Conservation (phyloP, 2,329 filamentous ascomycete species). For the Anisogramma anomala region DNA sequence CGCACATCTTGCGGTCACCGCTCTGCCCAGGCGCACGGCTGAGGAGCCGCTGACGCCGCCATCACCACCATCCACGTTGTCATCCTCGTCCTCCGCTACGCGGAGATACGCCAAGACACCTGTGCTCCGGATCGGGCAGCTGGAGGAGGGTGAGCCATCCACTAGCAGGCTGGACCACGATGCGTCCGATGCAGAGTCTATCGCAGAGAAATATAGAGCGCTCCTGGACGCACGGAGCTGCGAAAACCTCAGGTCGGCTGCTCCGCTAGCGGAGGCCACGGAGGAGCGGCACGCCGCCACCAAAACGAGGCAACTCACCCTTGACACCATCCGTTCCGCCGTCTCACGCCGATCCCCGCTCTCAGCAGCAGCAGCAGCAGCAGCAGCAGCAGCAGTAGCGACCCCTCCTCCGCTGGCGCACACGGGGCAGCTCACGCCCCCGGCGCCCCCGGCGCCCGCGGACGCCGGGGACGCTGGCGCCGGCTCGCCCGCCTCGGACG, state of each 20-base stretch:
- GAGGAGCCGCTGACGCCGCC: constrained; percentile 14
- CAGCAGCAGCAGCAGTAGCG: constrained; percentile 8
- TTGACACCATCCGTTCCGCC: constrained; percentile 11
- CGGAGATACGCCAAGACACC: constrained; percentile 41
- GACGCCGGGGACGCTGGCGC: no score
- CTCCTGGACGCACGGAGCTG: constrained; percentile 30
- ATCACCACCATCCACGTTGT: constrained; percentile 15
- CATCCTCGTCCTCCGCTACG: constrained; percentile 21
- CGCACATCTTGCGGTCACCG: constrained; percentile 24
- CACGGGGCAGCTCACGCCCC: background rate
- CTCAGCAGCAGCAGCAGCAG: constrained; percentile 13
- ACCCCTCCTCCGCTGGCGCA: background rate
- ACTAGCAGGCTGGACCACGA: constrained; percentile 21
- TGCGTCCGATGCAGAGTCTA: constrained; percentile 33
- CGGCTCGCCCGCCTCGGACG: constrained; percentile 30
- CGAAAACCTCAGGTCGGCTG: background rate
- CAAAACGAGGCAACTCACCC: constrained; percentile 9
- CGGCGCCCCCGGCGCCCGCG: no score
- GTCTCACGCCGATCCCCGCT: constrained; percentile 9
- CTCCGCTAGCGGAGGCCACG: background rate
- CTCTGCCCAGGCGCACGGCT: constrained; percentile 14
- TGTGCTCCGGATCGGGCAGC: constrained; percentile 37
- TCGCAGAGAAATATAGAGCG: constrained; percentile 40
- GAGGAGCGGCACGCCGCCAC: background rate
- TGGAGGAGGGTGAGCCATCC: constrained; percentile 30